Conservation (phyloP, 164 flowering plant species). For the Chloranthus sessilifolius region DNA sequence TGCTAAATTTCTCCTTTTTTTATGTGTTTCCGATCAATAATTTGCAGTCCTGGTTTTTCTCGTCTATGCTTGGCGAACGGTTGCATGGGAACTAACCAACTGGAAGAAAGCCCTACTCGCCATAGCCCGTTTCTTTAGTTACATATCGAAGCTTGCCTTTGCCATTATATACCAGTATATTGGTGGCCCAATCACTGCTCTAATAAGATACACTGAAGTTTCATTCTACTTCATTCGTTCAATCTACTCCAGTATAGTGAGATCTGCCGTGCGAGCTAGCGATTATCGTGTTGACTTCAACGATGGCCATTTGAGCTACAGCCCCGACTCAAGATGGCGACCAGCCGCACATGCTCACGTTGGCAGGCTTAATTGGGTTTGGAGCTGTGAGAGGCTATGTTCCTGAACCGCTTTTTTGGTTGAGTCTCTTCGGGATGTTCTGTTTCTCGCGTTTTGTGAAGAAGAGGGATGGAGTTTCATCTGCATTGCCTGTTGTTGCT, state of each 20-base stretch:
- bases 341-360: conserved; percentile 59
- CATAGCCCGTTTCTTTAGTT: conserved; percentile 34
- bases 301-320: conserved; percentile 62
- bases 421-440: conserved; percentile 50
- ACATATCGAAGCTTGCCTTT: conserved; percentile 48
- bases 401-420: conserved; percentile 68
- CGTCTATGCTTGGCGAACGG: conserved; percentile 80
- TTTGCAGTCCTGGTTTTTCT: conserved; percentile 59
- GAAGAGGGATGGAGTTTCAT: conserved; percentile 63
- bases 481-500: conserved; percentile 77
- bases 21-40: too few species aligned
- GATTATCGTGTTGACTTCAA: conserved; percentile 58
- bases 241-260: conserved; percentile 61
- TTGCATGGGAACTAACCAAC: conserved; percentile 73
- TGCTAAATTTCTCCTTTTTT: too few species aligned
- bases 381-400: conserved; percentile 54
- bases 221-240: conserved; percentile 47
- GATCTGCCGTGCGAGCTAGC: conserved; percentile 63
- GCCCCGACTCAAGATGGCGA: conserved; percentile 47
- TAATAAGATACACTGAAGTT: conserved; percentile 47
- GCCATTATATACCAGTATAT: conserved; percentile 57
- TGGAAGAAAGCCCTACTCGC: conserved; percentile 49
- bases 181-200: conserved; percentile 60
- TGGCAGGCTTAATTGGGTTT: conserved; percentile 67
- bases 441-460: conserved; percentile 32